Evolutionary conservation across 129 eudicot genomes (phyloP).

Genomic region (Flaveria brownii): DNA sequence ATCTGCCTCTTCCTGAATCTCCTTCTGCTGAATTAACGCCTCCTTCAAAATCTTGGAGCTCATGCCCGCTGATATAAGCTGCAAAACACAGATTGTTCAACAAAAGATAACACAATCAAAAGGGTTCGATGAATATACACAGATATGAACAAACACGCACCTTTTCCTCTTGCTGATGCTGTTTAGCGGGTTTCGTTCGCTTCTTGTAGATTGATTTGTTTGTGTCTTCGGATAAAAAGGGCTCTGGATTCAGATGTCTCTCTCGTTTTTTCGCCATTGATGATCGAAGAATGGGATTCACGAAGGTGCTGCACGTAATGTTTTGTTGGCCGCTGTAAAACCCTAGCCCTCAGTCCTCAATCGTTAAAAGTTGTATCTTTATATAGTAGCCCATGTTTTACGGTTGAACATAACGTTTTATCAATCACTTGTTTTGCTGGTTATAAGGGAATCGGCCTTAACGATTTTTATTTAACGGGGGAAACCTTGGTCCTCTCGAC

Average conservation of each 20-base stretch:
- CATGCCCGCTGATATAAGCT: constrained; percentile 62
- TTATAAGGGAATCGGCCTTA: too few relatives aligned
- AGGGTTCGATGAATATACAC: too few relatives aligned
- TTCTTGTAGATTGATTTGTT: constrained; percentile 47
- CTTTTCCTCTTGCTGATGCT: constrained; percentile 53
- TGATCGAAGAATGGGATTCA: constrained; percentile 9
- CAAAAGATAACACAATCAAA: too few relatives aligned
- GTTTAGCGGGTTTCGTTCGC: constrained; percentile 64
- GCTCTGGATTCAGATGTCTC: constrained; percentile 69
- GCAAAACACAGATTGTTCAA: constrained; percentile 15
- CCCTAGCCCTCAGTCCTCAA: too few relatives aligned
- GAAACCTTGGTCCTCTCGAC: too few relatives aligned
- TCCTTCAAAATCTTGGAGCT: constrained; percentile 87
- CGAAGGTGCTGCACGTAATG: not conserved
- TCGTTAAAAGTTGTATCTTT: too few relatives aligned
- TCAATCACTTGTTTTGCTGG: too few relatives aligned
- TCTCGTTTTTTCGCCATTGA: constrained; percentile 67
- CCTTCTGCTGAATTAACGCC: constrained; percentile 82
- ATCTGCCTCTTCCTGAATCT: constrained; percentile 63
- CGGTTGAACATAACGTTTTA: too few relatives aligned
- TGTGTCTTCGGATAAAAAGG: constrained; percentile 52
- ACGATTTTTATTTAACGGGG: too few relatives aligned
- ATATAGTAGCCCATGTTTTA: too few relatives aligned
- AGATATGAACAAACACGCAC: constrained; percentile 10
- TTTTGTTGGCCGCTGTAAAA: too few relatives aligned